These are phyloP conservation scores for Quillaja saponaria DNA, from an alignment of 306 rosid species.

Conservation along the genomic window DNA sequence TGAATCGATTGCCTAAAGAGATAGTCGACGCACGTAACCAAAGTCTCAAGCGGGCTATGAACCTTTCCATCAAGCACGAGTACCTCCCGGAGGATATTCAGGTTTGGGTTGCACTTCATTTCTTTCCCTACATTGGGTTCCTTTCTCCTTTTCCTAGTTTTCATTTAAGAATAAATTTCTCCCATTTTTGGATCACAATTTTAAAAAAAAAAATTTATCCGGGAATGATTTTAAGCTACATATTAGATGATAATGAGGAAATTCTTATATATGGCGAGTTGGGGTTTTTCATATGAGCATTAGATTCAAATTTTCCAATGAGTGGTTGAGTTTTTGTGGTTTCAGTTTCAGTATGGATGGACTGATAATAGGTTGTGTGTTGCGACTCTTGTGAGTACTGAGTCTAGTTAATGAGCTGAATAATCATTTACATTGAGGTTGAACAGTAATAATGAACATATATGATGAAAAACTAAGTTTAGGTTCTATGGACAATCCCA, in stretches of 20 bases:
- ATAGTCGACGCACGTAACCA: slow-evolving; percentile 87
- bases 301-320: no score
- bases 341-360: neutral
- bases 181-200: neutral
- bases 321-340: no score
- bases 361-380: neutral
- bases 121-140: neutral
- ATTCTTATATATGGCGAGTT: no score
- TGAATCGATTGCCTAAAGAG: slow-evolving; percentile 87
- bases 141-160: neutral
- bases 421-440: no score
- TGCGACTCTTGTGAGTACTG: no score
- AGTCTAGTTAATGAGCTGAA: no score
- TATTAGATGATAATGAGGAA: no score
- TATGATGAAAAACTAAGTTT: neutral
- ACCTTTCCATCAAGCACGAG: slow-evolving; percentile 95
- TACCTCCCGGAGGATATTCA: slow-evolving; percentile 82
- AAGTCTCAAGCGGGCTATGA: slow-evolving; percentile 93
- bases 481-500: neutral
- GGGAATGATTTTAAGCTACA: no score
- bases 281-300: no score
- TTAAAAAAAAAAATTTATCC: neutral
- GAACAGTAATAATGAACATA: no score
- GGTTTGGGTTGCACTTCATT: slow-evolving; percentile 40
- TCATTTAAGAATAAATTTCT: neutral